These are phyloP conservation scores for Massospora cicadina DNA, from an alignment of 371 early-diverging fungal species.

Conservation along the genomic window DNA sequence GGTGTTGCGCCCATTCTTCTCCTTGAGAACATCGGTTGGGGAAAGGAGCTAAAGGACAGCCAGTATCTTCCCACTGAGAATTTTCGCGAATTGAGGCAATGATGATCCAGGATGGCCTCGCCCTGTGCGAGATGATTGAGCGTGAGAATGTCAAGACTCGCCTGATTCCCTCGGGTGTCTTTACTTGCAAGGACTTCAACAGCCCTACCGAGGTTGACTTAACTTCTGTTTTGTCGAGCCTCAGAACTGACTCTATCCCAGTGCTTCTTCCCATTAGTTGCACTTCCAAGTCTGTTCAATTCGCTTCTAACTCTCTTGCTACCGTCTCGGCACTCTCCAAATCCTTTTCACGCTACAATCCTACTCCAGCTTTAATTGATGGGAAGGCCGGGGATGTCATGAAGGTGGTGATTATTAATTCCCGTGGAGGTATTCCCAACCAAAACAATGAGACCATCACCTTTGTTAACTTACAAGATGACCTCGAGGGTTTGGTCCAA, in stretches of 20 bases:
- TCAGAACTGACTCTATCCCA: constrained; percentile 15
- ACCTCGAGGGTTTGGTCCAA: constrained; percentile 20
- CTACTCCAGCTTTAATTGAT: not conserved
- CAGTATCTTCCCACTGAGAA: constrained; percentile 11
- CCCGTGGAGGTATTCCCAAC: constrained; percentile 25
- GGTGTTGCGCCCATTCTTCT: constrained; percentile 54
- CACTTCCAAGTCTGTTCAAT: constrained; percentile 6
- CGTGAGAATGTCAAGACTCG: constrained; percentile 54
- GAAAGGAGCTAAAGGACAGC: constrained; percentile 1
- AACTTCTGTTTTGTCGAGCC: constrained; percentile 2
- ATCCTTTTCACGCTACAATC: constrained; percentile 16
- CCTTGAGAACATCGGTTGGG: constrained; percentile 34
- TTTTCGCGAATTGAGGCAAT: constrained; percentile 18
- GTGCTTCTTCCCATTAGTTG: constrained; percentile 14
- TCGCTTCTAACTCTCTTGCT: constrained; percentile 6
- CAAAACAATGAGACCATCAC: constrained; percentile 24
- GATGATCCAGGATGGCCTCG: constrained; percentile 35
- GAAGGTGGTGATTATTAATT: constrained; percentile 30
- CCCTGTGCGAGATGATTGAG: constrained; percentile 53
- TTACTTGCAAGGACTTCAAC: constrained; percentile 11
- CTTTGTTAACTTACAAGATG: constrained; percentile 50
- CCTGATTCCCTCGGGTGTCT: constrained; percentile 33
- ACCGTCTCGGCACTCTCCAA: constrained; percentile 25
- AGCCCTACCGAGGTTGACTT: constrained; percentile 8
- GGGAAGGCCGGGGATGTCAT: constrained; percentile 9